Conservation (phyloP, 495 filamentous ascomycete species). For the Penicillium silybi region DNA sequence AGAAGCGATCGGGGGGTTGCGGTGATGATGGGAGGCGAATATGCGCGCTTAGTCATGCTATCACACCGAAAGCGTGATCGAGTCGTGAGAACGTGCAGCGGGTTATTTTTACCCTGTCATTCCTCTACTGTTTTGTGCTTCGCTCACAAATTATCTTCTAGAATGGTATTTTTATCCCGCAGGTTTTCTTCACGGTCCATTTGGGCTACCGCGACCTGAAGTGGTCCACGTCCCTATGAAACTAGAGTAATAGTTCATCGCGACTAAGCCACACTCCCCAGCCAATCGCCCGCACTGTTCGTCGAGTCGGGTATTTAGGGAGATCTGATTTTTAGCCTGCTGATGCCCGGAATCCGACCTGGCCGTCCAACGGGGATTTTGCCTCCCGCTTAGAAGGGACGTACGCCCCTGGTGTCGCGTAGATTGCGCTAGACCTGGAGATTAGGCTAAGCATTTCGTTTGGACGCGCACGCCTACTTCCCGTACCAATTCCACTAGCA, state of each 20-base stretch:
- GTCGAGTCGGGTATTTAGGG: slow-evolving; percentile 8
- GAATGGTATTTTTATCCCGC: no score
- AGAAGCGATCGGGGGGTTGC: slow-evolving; percentile 5
- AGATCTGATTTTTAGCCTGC: background rate
- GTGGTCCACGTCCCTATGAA: slow-evolving; percentile 6
- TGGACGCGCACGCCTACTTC: background rate
- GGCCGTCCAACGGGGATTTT: background rate
- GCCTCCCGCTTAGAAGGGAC: background rate
- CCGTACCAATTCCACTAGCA: background rate
- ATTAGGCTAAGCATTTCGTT: background rate
- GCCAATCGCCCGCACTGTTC: slow-evolving; percentile 12
- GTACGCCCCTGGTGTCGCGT: background rate
- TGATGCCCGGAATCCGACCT: background rate
- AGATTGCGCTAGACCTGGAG: background rate
- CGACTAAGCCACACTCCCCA: slow-evolving; percentile 7
- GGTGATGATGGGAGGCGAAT: background rate
- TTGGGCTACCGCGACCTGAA: slow-evolving; percentile 1
- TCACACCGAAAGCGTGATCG: slow-evolving; percentile 9
- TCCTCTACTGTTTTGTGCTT: background rate
- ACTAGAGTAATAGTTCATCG: slow-evolving; percentile 9
- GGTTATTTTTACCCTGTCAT: background rate
- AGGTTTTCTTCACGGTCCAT: background rate
- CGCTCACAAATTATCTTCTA: no score
- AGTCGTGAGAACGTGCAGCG: slow-evolving; percentile 1
- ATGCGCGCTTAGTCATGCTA: slow-evolving; percentile 15